Percentiles rank a stretch among this genome's conserved stretches.
Evolutionary conservation across 768 basidiomycete genomes (phyloP).

Genomic region (Termitomyces sp.): DNA sequence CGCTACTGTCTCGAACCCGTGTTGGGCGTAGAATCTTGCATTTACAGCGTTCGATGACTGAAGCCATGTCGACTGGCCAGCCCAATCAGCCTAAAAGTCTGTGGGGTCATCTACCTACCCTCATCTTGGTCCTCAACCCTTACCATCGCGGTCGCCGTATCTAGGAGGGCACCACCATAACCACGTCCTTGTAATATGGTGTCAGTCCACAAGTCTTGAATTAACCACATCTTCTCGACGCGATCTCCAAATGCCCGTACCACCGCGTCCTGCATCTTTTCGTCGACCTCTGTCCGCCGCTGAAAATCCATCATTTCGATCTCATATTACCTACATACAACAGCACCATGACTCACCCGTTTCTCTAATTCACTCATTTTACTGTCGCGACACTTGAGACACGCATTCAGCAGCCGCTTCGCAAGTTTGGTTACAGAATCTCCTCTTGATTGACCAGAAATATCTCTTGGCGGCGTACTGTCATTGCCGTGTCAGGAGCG

Average conservation of each 20-base stretch:
- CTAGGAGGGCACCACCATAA: constrained; percentile 24
- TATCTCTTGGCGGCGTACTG: background rate
- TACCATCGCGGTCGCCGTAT: constrained; percentile 19
- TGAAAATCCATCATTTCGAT: background rate
- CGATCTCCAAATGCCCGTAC: constrained; percentile 18
- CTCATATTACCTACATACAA: background rate
- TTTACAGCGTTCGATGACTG: constrained; percentile 20
- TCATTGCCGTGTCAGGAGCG: background rate
- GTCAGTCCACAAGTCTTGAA: constrained; percentile 23
- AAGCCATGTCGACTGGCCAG: constrained; percentile 21
- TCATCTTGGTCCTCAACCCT: background rate
- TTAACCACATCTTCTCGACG: constrained; percentile 22
- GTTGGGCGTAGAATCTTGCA: constrained; percentile 17
- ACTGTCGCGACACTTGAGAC: background rate
- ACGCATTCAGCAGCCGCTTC: background rate
- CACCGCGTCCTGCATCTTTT: constrained; percentile 17
- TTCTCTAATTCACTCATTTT: constrained; percentile 2
- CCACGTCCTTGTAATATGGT: constrained; percentile 22
- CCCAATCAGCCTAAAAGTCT: constrained; percentile 20
- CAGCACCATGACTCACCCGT: background rate
- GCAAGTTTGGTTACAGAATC: background rate
- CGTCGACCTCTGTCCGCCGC: constrained; percentile 15
- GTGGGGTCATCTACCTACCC: background rate
- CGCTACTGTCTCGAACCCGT: constrained; percentile 19
- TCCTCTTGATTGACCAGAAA: background rate